Evolutionary conservation across 768 basidiomycete species (phyloP).

Genomic region (Chiua virens): DNA sequence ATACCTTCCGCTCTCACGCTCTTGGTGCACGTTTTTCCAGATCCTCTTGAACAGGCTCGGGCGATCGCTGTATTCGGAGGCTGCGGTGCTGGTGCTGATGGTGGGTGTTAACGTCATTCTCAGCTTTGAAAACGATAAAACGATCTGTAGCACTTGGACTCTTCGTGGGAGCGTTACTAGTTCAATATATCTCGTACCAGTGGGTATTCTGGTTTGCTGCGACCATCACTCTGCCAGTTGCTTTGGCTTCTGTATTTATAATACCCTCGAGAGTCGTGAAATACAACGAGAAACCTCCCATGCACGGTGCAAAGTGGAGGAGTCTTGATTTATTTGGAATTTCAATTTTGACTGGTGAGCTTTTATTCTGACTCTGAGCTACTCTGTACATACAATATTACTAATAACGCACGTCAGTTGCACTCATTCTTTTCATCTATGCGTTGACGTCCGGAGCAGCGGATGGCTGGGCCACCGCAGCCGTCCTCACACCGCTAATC

Average conservation of each 20-base stretch:
- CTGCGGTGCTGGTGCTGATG: conserved; percentile 46
- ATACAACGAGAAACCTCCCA: background rate
- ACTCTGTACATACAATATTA: background rate
- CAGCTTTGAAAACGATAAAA: background rate
- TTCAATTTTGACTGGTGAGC: conserved; percentile 36
- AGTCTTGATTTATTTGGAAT: conserved; percentile 41
- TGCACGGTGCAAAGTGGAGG: conserved; percentile 20
- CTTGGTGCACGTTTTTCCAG: conserved; percentile 50
- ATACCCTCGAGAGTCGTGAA: conserved; percentile 30
- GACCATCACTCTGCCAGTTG: conserved; percentile 37
- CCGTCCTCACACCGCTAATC: conserved; percentile 46
- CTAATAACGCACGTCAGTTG: conserved; percentile 21
- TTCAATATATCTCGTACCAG: conserved; percentile 40
- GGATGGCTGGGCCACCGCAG: conserved; percentile 47
- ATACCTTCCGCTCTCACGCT: conserved; percentile 52
- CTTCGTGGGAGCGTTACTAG: conserved; percentile 46
- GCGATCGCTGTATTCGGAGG: conserved; percentile 50
- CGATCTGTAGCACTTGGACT: conserved; percentile 37
- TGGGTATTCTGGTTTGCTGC: conserved; percentile 55
- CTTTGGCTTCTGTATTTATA: conserved; percentile 32
- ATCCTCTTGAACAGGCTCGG: conserved; percentile 44
- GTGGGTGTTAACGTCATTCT: conserved; percentile 15
- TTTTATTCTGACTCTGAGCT: background rate
- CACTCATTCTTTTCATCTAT: conserved; percentile 42
- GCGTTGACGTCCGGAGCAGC: conserved; percentile 48